Evolutionary conservation across 129 eudicot species (phyloP), one percentile per base, ranked within the genome.

Genomic region (Lonicera japonica): DNA sequence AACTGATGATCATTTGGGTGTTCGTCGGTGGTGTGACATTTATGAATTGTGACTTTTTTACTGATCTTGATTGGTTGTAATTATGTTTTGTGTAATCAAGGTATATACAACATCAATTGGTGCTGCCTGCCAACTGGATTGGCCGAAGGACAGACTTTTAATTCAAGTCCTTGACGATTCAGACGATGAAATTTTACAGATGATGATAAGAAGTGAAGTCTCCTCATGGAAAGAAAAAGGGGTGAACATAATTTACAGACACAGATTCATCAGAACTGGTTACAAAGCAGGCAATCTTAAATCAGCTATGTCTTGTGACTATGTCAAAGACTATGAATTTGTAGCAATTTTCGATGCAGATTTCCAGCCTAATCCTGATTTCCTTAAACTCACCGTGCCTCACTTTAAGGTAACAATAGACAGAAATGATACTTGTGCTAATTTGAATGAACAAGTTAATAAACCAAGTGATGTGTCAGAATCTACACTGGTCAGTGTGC

Each of bases 221-320:
- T 56, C 60, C 20, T 61, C 76, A 21, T 88, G 94, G 96, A 84
- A 75, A 61, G 84, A 84, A 54, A 88, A 82, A 65, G 94, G 96
- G 20, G 82, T 82, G 15, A 84, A 88, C 72, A 88, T 88, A 53
- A 46, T 88, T 45, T 88, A 88, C 77, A 68, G 94, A 69, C 96
- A 88, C 54, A 73, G 96, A 40, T 84, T 84, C 73, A 56, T 84
- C 56, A 66, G 96, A 77, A 88, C 96, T 12, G 96, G 96, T 29
- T 86, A 85, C 75, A 89, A 89, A 78, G 97, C 97, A 21, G 97
- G 97, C 38, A 89, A 89, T 73, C 77, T 89, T 21, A 88, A 89
- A 60, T 85, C 97, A 20, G 97, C 97, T 57, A 89, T 89, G 97
- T 72, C 95, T 17, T 86, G 97, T 83, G 95, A 89, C 71, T 89